Percentiles rank a stretch among this genome's conserved stretches.
These are phyloP conservation scores for Andalucia godoyi DNA, from an alignment of 78 protist species.

Conservation along the genomic window DNA sequence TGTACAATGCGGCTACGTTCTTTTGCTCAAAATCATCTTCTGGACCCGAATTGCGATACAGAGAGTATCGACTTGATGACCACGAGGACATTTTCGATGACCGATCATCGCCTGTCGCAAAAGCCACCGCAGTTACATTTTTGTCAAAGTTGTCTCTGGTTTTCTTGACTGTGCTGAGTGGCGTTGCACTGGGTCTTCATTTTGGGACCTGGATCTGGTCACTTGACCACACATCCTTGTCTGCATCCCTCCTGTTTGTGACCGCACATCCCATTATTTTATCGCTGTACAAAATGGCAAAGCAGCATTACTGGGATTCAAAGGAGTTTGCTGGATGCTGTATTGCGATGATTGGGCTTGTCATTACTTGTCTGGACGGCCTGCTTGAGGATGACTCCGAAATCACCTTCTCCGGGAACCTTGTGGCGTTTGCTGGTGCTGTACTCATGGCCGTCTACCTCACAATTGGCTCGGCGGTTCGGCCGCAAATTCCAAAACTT, in stretches of 20 bases:
- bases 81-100: too few species aligned
- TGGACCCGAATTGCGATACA: too few species aligned
- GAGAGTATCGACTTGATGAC: too few species aligned
- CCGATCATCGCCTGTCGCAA: too few species aligned
- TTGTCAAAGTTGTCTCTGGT: too few species aligned
- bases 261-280: constrained; percentile 28
- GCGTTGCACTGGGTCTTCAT: constrained; percentile 18
- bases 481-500: constrained; percentile 30
- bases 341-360: constrained; percentile 24
- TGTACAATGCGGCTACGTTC: too few species aligned
- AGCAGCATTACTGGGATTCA: not conserved
- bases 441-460: constrained; percentile 21
- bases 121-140: too few species aligned
- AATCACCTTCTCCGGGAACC: constrained; percentile 34
- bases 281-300: not conserved
- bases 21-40: too few species aligned
- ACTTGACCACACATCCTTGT: constrained; percentile 25
- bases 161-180: too few species aligned
- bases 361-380: not conserved
- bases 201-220: constrained; percentile 34
- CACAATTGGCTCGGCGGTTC: constrained; percentile 15
- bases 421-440: constrained; percentile 35
- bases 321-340: constrained; percentile 13
- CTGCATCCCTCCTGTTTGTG: constrained; percentile 41
- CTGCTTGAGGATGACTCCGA: not conserved